Percentiles rank a stretch among this genome's conserved stretches.
Evolutionary conservation across 2,329 filamentous ascomycete genomes (phyloP).

Genomic region (Lithohypha guttulata): DNA sequence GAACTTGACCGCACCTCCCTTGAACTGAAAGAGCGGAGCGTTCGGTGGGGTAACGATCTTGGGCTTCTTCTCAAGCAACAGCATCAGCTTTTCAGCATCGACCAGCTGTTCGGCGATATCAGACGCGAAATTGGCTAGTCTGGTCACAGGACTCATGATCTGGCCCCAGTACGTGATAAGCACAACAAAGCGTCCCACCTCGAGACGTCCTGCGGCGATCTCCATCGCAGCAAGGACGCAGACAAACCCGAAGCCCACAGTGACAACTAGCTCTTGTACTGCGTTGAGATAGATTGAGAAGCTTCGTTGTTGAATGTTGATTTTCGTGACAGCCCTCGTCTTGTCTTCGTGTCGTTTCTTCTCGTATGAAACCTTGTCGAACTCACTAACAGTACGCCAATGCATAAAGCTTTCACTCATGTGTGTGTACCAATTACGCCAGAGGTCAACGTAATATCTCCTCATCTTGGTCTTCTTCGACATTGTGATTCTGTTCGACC

Average conservation of each 20-base stretch:
- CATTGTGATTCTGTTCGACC: constrained; percentile 34
- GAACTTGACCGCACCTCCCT: constrained; percentile 38
- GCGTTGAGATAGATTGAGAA: constrained; percentile 16
- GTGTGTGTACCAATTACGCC: constrained; percentile 31
- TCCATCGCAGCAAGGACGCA: constrained; percentile 44
- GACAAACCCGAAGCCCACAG: constrained; percentile 33
- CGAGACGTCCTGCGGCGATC: constrained; percentile 38
- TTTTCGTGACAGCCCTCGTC: constrained; percentile 2
- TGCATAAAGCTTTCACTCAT: constrained; percentile 50
- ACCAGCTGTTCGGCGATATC: constrained; percentile 45
- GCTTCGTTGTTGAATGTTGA: neutral
- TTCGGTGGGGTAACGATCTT: constrained; percentile 31
- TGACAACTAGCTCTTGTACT: constrained; percentile 6
- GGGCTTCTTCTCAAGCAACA: constrained; percentile 39
- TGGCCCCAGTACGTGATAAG: constrained; percentile 55
- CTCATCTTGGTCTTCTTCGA: constrained; percentile 31
- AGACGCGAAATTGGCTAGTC: constrained; percentile 40
- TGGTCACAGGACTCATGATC: constrained; percentile 38
- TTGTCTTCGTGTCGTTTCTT: constrained; percentile 36
- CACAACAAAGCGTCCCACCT: constrained; percentile 53
- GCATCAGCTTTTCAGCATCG: constrained; percentile 47
- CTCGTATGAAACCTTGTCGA: constrained; percentile 48
- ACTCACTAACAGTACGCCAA: constrained; percentile 49
- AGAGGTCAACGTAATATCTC: constrained; percentile 30
- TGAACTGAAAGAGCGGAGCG: constrained; percentile 31